Percentiles rank a stretch among this genome's conserved stretches.
Evolutionary conservation across 2,329 filamentous ascomycete genomes (phyloP).

Genomic region (Huntiella moniliformis): DNA sequence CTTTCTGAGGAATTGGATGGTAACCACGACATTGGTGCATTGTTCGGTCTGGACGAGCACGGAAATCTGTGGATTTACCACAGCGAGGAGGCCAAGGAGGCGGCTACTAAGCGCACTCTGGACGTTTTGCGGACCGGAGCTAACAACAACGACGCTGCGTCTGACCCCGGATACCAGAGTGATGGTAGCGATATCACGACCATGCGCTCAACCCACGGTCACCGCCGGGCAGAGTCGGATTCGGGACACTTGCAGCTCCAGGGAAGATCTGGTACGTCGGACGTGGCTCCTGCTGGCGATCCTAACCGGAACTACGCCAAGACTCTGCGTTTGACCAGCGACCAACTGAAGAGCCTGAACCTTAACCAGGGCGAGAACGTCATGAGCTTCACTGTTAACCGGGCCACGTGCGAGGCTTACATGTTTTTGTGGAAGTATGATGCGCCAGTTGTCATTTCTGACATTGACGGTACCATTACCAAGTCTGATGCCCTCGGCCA

Average conservation of each 20-base stretch:
- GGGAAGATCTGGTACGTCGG: constrained; percentile 30
- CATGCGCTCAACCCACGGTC: constrained; percentile 18
- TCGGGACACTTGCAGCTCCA: constrained; percentile 33
- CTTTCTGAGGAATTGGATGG: constrained; percentile 84
- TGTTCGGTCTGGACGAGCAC: constrained; percentile 87
- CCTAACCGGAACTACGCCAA: constrained; percentile 85
- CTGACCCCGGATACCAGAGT: constrained; percentile 89
- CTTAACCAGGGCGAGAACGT: constrained; percentile 73
- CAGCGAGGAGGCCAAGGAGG: constrained; percentile 87
- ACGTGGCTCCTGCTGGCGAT: constrained; percentile 43
- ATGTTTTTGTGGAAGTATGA: constrained; percentile 92
- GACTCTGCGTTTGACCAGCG: constrained; percentile 82
- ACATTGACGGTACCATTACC: constrained; percentile 97
- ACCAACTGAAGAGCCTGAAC: constrained; percentile 73
- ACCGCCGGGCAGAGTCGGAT: constrained; percentile 50
- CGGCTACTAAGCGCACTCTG: constrained; percentile 50
- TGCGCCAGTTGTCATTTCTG: constrained; percentile 87
- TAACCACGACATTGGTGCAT: constrained; percentile 84
- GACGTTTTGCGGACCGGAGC: constrained; percentile 28
- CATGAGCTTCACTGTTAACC: constrained; percentile 93
- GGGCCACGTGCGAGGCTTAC: constrained; percentile 73
- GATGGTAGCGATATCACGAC: constrained; percentile 50
- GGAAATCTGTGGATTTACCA: constrained; percentile 99
- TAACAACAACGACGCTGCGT: constrained; percentile 57
- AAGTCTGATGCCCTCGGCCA: constrained; percentile 92